Evolutionary conservation across 129 eudicot species (phyloP), one percentile per base, ranked within the genome.

Genomic region (Ambrosia artemisiifolia): DNA sequence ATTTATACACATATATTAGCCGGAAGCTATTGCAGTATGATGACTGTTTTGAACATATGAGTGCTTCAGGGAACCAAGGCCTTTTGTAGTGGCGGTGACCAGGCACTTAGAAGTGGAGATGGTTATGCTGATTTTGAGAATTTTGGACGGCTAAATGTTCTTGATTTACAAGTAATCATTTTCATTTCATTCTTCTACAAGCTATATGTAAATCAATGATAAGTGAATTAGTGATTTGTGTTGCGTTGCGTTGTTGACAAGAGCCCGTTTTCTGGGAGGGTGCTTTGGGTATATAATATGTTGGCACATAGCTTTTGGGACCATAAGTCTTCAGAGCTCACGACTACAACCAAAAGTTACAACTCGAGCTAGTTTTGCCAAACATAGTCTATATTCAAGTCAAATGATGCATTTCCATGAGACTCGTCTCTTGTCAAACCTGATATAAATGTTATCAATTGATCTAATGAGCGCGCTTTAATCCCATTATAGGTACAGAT

Each of bases 21-120:
- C n/a, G n/a, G n/a, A n/a, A n/a, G 28, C 28, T 24, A 24, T 24
- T 24, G 8, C 20, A 48, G n/a, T 40, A 13, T 61, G 30, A 36
- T 40, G 34, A 32, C 42, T 9, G 1, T 13, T 24, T 13, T 16
- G n/a, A 12, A 46, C 33, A n/a, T 64, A 7, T 60, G 43, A 17
- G 32, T 63, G 75, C 33, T 80, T 73, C 87, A 94, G 99, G 99
- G 99, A 35, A 88, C 96, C 34, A 75, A 90, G 80, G 99, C 99
- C 19, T 94, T 94, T 34, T 94, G 99, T 75, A 94, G 99, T 59
- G 99, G 99, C 17, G 99, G 99, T 6, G 97, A 94, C 79, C 99
- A 94, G 73, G 85, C 97, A 43, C 80, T 94, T 74, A 90, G 99
- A 84, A 82, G 88, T 69, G 85, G 84, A 53, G 91, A 94, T 56